A percentile compares a stretch with the other conserved stretches of the same genome.
phyloP scores from a whole-genome alignment of 1,139 yeast genomes.

The Saccharomyces uvarum region DNA sequence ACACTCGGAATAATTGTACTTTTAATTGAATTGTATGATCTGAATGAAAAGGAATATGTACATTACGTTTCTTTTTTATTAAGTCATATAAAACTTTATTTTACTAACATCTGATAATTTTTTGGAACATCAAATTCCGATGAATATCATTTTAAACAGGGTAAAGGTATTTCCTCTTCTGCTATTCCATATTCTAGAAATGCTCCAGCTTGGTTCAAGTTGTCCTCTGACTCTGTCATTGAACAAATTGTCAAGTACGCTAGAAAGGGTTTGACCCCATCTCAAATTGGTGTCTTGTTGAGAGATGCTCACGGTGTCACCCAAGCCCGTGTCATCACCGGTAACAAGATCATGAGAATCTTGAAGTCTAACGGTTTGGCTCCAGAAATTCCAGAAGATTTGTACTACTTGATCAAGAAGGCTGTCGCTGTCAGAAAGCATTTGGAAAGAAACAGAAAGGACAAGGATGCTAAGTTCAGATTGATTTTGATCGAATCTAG shows the following conservation, averaged over 20 bases:
- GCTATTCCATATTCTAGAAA: conserved; percentile 99
- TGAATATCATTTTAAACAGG: conserved; percentile 45
- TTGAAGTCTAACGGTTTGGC: conserved; percentile 98
- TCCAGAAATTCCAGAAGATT: conserved; percentile 99
- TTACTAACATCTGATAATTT: background rate
- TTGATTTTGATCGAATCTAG: conserved; percentile 98
- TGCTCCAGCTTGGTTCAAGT: conserved; percentile 99
- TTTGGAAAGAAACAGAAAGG: conserved; percentile 99
- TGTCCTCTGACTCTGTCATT: conserved; percentile 88
- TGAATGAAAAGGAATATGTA: background rate
- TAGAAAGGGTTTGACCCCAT: conserved; percentile 99
- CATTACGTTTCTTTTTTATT: background rate
- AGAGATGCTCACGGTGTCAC: conserved; percentile 99
- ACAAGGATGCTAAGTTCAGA: conserved; percentile 99
- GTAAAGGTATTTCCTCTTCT: conserved; percentile 99
- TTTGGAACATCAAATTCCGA: conserved; percentile 21
- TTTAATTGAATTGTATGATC: background rate
- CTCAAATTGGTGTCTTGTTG: conserved; percentile 97
- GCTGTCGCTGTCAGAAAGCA: conserved; percentile 99
- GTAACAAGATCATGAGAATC: conserved; percentile 99
- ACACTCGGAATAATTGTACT: background rate
- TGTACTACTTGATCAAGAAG: conserved; percentile 97
- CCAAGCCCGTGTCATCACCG: conserved; percentile 94
- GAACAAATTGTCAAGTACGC: conserved; percentile 99
- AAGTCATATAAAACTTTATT: background rate